A percentile compares a stretch with the other conserved stretches of the same genome.
Conservation (phyloP, 1,284 basidiomycete species). For the Ustilago sp. region DNA sequence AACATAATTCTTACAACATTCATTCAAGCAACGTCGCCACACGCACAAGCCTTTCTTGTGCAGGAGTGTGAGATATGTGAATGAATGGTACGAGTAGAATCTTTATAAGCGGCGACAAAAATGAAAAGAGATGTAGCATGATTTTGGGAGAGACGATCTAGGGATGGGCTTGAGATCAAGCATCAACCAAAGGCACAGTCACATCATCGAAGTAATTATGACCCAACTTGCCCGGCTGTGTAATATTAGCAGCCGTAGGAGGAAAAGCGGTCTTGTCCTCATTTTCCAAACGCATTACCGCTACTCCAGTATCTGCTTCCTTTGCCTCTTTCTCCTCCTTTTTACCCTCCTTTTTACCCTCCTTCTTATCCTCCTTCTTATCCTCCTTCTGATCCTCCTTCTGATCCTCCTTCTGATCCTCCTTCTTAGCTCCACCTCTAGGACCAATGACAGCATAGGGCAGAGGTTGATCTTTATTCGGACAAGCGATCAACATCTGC, state of each 20-base stretch:
- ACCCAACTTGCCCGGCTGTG: not conserved
- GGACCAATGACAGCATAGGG: constrained; percentile 34
- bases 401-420: too few relatives aligned
- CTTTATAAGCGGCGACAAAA: not conserved
- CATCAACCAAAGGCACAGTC: constrained; percentile 10
- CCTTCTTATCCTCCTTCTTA: not conserved
- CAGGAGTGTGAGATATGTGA: not conserved
- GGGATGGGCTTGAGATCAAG: not conserved
- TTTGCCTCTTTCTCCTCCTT: not conserved
- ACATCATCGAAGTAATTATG: constrained; percentile 31
- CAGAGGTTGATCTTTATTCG: not conserved
- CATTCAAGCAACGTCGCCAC: not conserved
- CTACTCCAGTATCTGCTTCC: not conserved
- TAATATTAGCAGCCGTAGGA: not conserved
- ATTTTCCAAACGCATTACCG: not conserved
- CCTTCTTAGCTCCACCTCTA: constrained; percentile 5
- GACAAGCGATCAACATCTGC: constrained; percentile 16
- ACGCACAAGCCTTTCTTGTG: not conserved
- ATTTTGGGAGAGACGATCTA: too few relatives aligned
- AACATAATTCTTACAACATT: not conserved
- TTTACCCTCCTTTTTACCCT: not conserved
- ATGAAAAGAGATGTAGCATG: not conserved
- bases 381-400: not conserved
- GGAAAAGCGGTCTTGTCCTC: not conserved
- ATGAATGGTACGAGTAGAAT: not conserved